Evolutionary conservation across 1,284 basidiomycete species (phyloP).

Genomic region (Pisolithus thermaeus): DNA sequence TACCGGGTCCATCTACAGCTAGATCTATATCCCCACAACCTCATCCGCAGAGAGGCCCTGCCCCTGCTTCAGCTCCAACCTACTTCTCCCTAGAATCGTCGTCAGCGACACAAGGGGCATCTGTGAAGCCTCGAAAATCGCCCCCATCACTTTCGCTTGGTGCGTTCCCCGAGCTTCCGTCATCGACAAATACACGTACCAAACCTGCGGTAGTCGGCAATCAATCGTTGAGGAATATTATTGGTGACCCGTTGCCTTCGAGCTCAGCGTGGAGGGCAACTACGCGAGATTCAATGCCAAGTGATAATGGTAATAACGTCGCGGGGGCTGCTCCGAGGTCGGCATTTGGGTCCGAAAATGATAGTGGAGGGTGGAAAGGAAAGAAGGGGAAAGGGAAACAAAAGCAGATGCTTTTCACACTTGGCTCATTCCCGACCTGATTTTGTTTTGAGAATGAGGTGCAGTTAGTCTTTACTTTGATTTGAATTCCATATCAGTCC

Average conservation of each 20-base stretch:
- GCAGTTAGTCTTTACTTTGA: too few species aligned
- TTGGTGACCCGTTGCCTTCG: conserved; percentile 48
- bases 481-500: too few species aligned
- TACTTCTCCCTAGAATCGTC: conserved; percentile 24
- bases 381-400: conserved; percentile 81
- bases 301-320: conserved; percentile 10
- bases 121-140: conserved; percentile 14
- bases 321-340: background rate
- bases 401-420: conserved; percentile 80
- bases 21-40: conserved; percentile 11
- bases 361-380: conserved; percentile 38
- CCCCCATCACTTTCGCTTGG: conserved; percentile 47
- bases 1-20: conserved; percentile 26
- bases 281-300: conserved; percentile 5
- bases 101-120: conserved; percentile 8
- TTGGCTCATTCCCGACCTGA: conserved; percentile 58
- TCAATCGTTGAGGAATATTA: conserved; percentile 62
- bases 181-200: conserved; percentile 31
- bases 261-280: conserved; percentile 45
- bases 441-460: too few species aligned
- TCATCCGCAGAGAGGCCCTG: conserved; percentile 43
- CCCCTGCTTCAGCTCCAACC: conserved; percentile 28
- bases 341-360: conserved; percentile 11
- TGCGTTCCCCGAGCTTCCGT: conserved; percentile 70
- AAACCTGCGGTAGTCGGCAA: conserved; percentile 61